phyloP scores from a whole-genome alignment of 176 grass and related monocot genomes.

The Aechmea fasciata region DNA sequence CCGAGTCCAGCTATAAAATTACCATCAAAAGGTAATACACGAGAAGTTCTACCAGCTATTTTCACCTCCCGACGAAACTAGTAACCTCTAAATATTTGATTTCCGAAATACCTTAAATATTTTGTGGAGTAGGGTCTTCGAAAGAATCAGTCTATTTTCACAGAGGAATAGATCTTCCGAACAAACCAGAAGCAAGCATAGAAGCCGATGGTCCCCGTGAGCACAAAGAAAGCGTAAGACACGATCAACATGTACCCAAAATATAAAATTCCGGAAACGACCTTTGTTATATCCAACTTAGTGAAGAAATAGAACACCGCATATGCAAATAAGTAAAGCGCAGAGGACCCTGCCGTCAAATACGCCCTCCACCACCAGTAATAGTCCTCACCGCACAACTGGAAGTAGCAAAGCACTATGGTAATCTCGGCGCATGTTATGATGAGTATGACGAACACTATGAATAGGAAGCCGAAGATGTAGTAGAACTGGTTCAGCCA shows the following conservation, averaged over 20 bases:
- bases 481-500: conserved; percentile 26
- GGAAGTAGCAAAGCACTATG: conserved; percentile 24
- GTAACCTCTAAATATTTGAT: conserved; percentile 7
- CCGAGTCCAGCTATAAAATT: background rate
- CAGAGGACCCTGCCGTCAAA: conserved; percentile 20
- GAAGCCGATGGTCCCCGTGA: conserved; percentile 23
- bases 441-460: conserved; percentile 15
- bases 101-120: too few species aligned
- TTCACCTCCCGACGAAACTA: background rate
- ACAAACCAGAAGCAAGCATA: conserved; percentile 21
- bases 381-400: conserved; percentile 17
- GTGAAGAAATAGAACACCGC: conserved; percentile 24
- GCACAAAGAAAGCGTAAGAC: conserved; percentile 19
- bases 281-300: conserved; percentile 23
- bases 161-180: conserved; percentile 21
- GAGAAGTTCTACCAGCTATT: background rate
- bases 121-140: too few species aligned
- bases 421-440: conserved; percentile 20
- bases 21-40: background rate
- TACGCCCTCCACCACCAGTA: conserved; percentile 23
- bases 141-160: conserved; percentile 20
- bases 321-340: conserved; percentile 21
- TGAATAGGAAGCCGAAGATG: conserved; percentile 21
- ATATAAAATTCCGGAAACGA: conserved; percentile 19
- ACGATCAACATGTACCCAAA: conserved; percentile 24